Evolutionary conservation across 805 yeast genomes (phyloP), one percentile per base, ranked within the genome.

Genomic region (Candida patagonica): DNA sequence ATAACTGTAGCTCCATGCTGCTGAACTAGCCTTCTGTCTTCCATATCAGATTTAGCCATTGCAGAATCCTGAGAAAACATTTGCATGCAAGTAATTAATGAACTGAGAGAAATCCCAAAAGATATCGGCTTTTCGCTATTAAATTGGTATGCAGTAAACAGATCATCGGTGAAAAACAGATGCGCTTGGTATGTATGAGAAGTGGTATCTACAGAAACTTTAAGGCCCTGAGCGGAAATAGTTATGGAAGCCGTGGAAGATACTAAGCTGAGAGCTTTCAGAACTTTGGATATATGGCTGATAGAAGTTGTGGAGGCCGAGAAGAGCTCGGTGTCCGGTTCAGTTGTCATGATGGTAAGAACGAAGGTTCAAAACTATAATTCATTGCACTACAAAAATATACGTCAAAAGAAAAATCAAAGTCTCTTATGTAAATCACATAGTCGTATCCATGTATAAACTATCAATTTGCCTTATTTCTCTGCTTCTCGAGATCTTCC

Each of bases 171-270:
- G 20, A 52, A 40, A 24, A 49, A 42, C 22, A 49, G 37, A 32
- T 45, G 53, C 6, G 55, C 54, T 32, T 52, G 53, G 29, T 49
- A 45, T 10, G 50, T 37, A 5, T 48, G 44, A 8, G 49, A 27
- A 5, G 42, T 30, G 9, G 41, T 40, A 32, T 66, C 70, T 4
- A 74, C 66, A 9, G 67, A 64, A 52, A 77, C 70, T 21, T 70
- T 65, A 9, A 77, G 47, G 0, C 81, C 82, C 34, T 72, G 72
- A 1, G 58, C 51, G 15, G 71, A 69, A 33, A 76, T 67, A 10
- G 56, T 57, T n/a, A 72, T 55, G 13, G 65, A 45, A 10, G 65
- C 71, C 31, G 61, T 57, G 16, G 55, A 49, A 7, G 69, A 66
- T 29, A 69, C 65, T 2, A 66, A 56, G 3, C 64, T 53, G 2